These are phyloP conservation scores for Adansonia digitata DNA, from an alignment of 345 rosid species.

Conservation along the genomic window DNA sequence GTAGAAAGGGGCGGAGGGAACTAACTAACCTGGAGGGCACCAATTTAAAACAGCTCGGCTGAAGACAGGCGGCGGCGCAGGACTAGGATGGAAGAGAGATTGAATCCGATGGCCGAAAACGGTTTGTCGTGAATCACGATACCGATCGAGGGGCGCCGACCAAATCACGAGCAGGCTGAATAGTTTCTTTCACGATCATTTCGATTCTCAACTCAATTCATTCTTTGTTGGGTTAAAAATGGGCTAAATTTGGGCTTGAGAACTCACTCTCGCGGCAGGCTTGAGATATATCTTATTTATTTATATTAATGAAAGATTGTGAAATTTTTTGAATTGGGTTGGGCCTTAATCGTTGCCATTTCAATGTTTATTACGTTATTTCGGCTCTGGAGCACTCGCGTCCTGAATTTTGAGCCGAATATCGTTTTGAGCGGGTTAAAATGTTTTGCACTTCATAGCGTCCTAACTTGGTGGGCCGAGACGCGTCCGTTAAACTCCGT, in stretches of 20 bases:
- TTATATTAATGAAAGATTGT: neutral
- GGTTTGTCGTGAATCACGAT: neutral
- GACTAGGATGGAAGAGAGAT: neutral
- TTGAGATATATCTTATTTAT: neutral
- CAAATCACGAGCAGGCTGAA: neutral
- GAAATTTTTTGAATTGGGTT: neutral
- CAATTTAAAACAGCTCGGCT: neutral
- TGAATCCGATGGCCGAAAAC: neutral
- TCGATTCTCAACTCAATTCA: neutral
- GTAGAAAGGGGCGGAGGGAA: neutral
- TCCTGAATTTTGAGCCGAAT: too few relatives aligned
- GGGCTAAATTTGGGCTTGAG: neutral
- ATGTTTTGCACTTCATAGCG: too few relatives aligned
- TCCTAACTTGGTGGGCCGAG: too few relatives aligned
- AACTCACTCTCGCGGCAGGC: neutral
- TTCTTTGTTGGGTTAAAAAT: neutral
- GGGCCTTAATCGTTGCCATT: too few relatives aligned
- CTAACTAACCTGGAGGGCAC: neutral
- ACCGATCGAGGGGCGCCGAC: neutral
- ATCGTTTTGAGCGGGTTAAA: too few relatives aligned
- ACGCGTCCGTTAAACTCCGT: too few relatives aligned
- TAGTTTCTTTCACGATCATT: neutral
- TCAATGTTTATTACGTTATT: too few relatives aligned
- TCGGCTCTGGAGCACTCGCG: too few relatives aligned
- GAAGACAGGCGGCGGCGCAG: neutral